A percentile compares a stretch with the other conserved stretches of the same genome.
Conservation (phyloP, 2,329 filamentous ascomycete genomes). For the Pseudogymnoascus sp. region DNA sequence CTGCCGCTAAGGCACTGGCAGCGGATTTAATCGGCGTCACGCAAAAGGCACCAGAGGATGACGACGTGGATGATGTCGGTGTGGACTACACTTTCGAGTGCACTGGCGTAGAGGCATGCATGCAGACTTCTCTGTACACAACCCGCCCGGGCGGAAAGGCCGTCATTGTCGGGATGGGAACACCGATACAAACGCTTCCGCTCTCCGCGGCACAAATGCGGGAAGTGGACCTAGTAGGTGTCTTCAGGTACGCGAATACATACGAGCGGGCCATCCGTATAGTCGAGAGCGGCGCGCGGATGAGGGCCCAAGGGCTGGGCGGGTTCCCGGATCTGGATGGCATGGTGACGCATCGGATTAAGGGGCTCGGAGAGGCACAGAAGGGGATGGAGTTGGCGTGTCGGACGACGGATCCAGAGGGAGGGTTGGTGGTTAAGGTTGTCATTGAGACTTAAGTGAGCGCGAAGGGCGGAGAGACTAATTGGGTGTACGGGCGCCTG, state of each 20-base stretch:
- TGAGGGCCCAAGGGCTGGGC: slow-evolving; percentile 70
- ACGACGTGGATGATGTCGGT: slow-evolving; percentile 62
- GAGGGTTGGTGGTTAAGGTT: slow-evolving; percentile 33
- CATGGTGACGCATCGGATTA: slow-evolving; percentile 71
- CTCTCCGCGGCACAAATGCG: slow-evolving; percentile 86
- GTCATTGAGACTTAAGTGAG: not conserved
- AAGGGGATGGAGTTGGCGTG: slow-evolving; percentile 69
- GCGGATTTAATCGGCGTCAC: slow-evolving; percentile 67
- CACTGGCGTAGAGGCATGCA: slow-evolving; percentile 67
- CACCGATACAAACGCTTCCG: slow-evolving; percentile 77
- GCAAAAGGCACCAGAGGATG: slow-evolving; percentile 52
- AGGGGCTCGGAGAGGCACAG: slow-evolving; percentile 81
- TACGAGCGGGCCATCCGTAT: slow-evolving; percentile 71
- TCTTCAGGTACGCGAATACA: slow-evolving; percentile 80
- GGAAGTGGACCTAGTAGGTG: slow-evolving; percentile 78
- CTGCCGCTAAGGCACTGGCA: slow-evolving; percentile 52
- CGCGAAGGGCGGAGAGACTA: not conserved
- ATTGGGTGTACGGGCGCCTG: not conserved
- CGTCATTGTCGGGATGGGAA: slow-evolving; percentile 87
- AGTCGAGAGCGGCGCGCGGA: slow-evolving; percentile 60
- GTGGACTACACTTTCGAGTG: slow-evolving; percentile 58
- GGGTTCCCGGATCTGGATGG: slow-evolving; percentile 51
- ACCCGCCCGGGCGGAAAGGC: slow-evolving; percentile 68
- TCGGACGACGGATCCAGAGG: slow-evolving; percentile 56
- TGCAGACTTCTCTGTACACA: slow-evolving; percentile 64